phyloP scores from a whole-genome alignment of 2,329 filamentous ascomycete genomes.

The Hyphodiscus sp. region DNA sequence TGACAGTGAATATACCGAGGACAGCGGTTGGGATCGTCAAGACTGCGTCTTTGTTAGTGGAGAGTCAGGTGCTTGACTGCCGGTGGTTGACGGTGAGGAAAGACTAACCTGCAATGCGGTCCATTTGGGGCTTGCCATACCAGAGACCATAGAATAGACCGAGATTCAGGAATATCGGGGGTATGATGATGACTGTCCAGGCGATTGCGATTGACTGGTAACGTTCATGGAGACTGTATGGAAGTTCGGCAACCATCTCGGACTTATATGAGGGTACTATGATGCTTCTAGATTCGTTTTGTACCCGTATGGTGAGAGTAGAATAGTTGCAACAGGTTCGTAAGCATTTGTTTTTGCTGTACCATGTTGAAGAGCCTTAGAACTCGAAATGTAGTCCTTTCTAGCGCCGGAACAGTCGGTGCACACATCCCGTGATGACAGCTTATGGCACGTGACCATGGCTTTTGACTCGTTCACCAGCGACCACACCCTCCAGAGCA shows the following conservation, averaged over 20 bases:
- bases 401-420: too few relatives aligned
- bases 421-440: too few relatives aligned
- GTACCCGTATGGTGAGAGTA: too few relatives aligned
- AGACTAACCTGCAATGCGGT: constrained; percentile 15
- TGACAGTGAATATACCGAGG: constrained; percentile 18
- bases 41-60: constrained; percentile 10
- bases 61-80: constrained; percentile 1
- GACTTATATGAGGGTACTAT: background rate
- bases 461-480: too few relatives aligned
- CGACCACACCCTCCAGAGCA: too few relatives aligned
- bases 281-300: too few relatives aligned
- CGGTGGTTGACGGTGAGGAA: background rate
- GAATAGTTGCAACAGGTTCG: too few relatives aligned
- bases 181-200: constrained; percentile 20
- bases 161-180: constrained; percentile 19
- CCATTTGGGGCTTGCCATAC: constrained; percentile 16
- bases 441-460: too few relatives aligned
- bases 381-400: too few relatives aligned
- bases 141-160: constrained; percentile 21
- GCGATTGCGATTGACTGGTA: constrained; percentile 18
- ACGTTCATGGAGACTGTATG: constrained; percentile 18
- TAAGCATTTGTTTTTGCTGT: too few relatives aligned
- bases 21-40: constrained; percentile 20
- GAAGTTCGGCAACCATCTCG: constrained; percentile 15
- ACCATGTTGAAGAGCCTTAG: too few relatives aligned